These are phyloP conservation scores for Mycena rebaudengoi DNA, from an alignment of 768 basidiomycete genomes.

Conservation along the genomic window DNA sequence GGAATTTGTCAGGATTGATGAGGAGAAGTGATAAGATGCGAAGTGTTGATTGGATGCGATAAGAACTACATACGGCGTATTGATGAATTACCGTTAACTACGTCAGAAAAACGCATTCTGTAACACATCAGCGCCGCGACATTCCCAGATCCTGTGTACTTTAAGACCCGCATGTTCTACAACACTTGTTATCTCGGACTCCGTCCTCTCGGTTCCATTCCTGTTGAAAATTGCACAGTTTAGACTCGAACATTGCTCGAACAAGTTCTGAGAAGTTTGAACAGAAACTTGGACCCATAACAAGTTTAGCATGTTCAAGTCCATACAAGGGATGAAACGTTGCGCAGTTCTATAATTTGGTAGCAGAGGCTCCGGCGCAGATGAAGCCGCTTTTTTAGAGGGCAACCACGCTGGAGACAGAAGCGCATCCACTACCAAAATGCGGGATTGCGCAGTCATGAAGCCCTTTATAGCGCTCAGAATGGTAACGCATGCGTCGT, in stretches of 20 bases:
- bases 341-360: conserved; percentile 13
- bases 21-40: neutral
- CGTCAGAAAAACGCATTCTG: conserved; percentile 3
- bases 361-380: too few relatives aligned
- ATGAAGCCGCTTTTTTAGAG: too few relatives aligned
- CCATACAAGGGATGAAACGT: too few relatives aligned
- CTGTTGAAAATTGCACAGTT: too few relatives aligned
- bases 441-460: conserved; percentile 1
- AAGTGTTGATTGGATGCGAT: neutral
- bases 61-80: neutral
- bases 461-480: too few relatives aligned
- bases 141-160: conserved; percentile 5
- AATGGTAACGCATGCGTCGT: too few relatives aligned
- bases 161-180: neutral
- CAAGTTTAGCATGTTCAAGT: neutral
- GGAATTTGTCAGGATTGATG: neutral
- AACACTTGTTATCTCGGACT: neutral
- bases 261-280: neutral
- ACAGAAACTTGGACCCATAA: neutral
- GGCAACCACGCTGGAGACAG: neutral
- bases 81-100: too few relatives aligned
- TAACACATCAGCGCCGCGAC: neutral
- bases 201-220: conserved; percentile 2
- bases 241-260: too few relatives aligned
- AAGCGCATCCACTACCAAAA: neutral